Conservation (phyloP, 495 filamentous ascomycete species). For the Melanomma pulvis-pyrius region DNA sequence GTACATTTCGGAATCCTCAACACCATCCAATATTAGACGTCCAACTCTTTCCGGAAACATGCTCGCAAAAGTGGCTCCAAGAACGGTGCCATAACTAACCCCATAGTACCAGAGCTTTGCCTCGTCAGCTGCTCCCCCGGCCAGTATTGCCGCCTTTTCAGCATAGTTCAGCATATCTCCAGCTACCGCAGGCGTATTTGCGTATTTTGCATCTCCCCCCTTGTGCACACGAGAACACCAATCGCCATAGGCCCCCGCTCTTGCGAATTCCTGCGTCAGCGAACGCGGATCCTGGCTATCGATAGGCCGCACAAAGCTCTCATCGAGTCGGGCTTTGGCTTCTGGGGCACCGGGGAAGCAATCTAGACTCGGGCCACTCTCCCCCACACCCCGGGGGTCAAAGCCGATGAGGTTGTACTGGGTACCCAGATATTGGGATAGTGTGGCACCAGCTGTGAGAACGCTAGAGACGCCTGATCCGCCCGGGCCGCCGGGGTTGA, state of each 20-base stretch:
- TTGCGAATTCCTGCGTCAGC: conserved; percentile 40
- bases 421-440: conserved; percentile 27
- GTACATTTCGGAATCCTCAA: conserved; percentile 50
- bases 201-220: conserved; percentile 47
- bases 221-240: conserved; percentile 38
- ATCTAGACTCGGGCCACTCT: conserved; percentile 43
- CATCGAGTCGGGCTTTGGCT: conserved; percentile 36
- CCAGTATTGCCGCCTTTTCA: conserved; percentile 50
- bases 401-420: conserved; percentile 58
- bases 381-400: conserved; percentile 51
- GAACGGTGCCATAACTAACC: conserved; percentile 38
- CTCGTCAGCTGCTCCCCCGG: conserved; percentile 10
- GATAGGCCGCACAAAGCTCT: conserved; percentile 32
- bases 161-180: conserved; percentile 55
- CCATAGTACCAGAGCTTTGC: conserved; percentile 43
- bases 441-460: conserved; percentile 8
- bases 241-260: conserved; percentile 36
- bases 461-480: conserved; percentile 42
- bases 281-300: conserved; percentile 37
- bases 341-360: conserved; percentile 50
- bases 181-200: conserved; percentile 53
- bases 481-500: conserved; percentile 53
- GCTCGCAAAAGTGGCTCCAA: conserved; percentile 51
- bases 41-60: conserved; percentile 56
- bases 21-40: conserved; percentile 56